These are phyloP conservation scores for Ogataea corticis DNA, from an alignment of 805 yeast genomes.

Conservation along the genomic window DNA sequence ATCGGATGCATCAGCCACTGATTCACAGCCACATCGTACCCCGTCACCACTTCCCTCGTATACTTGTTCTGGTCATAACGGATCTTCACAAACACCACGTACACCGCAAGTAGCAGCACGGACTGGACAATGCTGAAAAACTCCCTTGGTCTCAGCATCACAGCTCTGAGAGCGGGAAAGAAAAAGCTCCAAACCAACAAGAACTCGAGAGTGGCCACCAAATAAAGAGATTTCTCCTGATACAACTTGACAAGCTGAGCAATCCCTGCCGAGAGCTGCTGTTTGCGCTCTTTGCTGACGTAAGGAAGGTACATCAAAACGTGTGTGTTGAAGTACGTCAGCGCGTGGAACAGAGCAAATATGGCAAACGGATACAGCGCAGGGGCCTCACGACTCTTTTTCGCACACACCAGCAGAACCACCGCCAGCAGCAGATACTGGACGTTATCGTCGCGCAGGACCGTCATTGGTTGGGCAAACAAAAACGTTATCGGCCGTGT, in stretches of 20 bases:
- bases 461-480: constrained; percentile 30
- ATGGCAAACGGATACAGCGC: constrained; percentile 60
- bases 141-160: constrained; percentile 34
- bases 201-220: constrained; percentile 51
- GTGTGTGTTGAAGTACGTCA: constrained; percentile 55
- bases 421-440: constrained; percentile 55
- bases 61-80: constrained; percentile 58
- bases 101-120: constrained; percentile 43
- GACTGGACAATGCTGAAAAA: constrained; percentile 33
- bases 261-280: constrained; percentile 32
- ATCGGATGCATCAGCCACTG: constrained; percentile 36
- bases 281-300: constrained; percentile 26
- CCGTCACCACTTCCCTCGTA: constrained; percentile 50
- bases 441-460: constrained; percentile 56
- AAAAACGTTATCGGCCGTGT: constrained; percentile 34
- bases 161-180: constrained; percentile 43
- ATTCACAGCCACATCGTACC: constrained; percentile 45
- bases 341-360: constrained; percentile 64
- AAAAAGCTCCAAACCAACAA: constrained; percentile 40
- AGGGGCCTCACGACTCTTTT: constrained; percentile 31
- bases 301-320: constrained; percentile 53
- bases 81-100: constrained; percentile 56
- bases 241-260: constrained; percentile 37
- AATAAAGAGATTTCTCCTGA: constrained; percentile 43
- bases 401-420: constrained; percentile 37